These are phyloP conservation scores for Calonectria naviculata DNA, from an alignment of 2,329 filamentous ascomycete species.

Conservation along the genomic window DNA sequence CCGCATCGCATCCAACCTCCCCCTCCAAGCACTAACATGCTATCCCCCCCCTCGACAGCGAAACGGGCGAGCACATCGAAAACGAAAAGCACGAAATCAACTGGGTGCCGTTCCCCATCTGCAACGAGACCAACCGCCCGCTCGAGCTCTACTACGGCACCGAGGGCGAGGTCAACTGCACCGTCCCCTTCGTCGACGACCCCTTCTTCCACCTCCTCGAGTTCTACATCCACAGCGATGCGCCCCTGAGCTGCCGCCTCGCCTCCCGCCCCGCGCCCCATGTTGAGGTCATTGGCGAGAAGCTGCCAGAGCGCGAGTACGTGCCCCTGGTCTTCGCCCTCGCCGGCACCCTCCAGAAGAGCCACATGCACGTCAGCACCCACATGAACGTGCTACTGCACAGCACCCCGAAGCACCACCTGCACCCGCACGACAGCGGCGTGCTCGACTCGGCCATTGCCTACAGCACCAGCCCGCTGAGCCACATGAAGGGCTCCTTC, in stretches of 20 bases:
- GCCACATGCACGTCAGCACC: conserved; percentile 90
- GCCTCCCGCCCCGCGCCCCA: conserved; percentile 77
- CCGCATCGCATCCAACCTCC: neutral
- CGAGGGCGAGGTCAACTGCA: conserved; percentile 86
- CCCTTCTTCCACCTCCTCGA: conserved; percentile 90
- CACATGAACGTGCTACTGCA: conserved; percentile 91
- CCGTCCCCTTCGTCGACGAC: conserved; percentile 80
- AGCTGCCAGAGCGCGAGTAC: conserved; percentile 66
- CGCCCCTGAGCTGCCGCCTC: conserved; percentile 90
- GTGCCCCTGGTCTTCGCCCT: conserved; percentile 90
- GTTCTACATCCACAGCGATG: conserved; percentile 98
- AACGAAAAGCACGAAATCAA: conserved; percentile 84
- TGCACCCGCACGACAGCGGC: conserved; percentile 74
- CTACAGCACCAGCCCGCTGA: conserved; percentile 82
- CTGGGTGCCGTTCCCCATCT: conserved; percentile 91
- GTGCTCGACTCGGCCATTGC: conserved; percentile 89
- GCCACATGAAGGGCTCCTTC: conserved; percentile 64
- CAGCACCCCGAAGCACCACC: conserved; percentile 70
- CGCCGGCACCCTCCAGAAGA: conserved; percentile 87
- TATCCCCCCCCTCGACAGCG: conserved; percentile 68
- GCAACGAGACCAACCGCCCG: conserved; percentile 86
- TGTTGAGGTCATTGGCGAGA: conserved; percentile 65
- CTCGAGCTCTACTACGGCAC: conserved; percentile 89
- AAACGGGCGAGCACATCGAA: conserved; percentile 91
- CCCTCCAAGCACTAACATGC: neutral